A percentile compares a stretch with the other conserved stretches of the same genome.
phyloP scores from a whole-genome alignment of 805 yeast genomes.

The Komagataella pseudopastoris region DNA sequence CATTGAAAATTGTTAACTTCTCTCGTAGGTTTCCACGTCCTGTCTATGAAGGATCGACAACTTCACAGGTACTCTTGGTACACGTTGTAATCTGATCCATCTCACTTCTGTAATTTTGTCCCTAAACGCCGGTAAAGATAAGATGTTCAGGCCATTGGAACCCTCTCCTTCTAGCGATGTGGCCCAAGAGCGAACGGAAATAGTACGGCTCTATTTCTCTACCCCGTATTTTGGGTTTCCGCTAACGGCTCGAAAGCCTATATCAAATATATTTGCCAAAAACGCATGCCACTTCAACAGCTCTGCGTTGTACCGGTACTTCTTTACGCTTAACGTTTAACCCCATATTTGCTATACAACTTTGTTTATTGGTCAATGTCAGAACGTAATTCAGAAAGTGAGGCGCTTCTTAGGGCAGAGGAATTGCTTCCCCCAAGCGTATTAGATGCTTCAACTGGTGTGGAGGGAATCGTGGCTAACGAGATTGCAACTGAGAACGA shows the following conservation, averaged over 20 bases:
- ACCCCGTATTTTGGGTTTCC: not conserved
- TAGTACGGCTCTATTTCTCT: too few species aligned
- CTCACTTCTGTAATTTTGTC: too few species aligned
- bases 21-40: too few species aligned
- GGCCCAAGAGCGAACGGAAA: too few species aligned
- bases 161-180: too few species aligned
- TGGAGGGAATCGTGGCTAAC: constrained; percentile 6
- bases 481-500: constrained; percentile 5
- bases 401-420: not conserved
- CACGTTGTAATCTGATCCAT: too few species aligned
- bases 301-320: not conserved
- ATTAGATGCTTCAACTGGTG: constrained; percentile 5
- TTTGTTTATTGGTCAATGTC: not conserved
- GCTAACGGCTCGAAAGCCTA: not conserved
- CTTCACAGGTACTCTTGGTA: too few species aligned
- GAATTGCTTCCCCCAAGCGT: not conserved
- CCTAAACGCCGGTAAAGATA: too few species aligned
- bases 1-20: too few species aligned
- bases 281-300: not conserved
- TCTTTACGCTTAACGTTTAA: not conserved
- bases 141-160: too few species aligned
- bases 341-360: not conserved
- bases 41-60: too few species aligned
- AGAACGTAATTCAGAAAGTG: not conserved
- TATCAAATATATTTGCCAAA: not conserved